Evolutionary conservation across 2,329 filamentous ascomycete genomes (phyloP), one percentile per base, ranked within the genome.

Genomic region (Aspergillus ustus): DNA sequence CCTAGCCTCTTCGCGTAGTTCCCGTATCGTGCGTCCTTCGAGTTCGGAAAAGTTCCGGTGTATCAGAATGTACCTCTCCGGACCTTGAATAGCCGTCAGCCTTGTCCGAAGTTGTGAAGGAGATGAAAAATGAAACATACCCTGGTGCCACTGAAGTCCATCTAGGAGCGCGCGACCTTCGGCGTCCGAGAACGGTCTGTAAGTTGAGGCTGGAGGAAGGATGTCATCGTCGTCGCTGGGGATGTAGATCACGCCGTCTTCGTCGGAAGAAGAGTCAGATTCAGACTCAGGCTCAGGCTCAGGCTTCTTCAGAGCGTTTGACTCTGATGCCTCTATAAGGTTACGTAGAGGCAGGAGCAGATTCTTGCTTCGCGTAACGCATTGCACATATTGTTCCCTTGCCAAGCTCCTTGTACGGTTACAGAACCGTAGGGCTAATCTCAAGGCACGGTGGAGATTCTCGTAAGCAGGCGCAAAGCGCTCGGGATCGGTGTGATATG

Each of bases 11-110:
- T 57, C 52, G n/a, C 66, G 68, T 1, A 69, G 55, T 37, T 69
- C 66, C 4, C 45, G 34, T 29, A 64, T 46, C 11, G 63, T 66
- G n/a, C 67, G 67, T 19, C 61, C 58, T 3, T 50, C 50, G 5
- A 70, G 60, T 37, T 60, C 34, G 25, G 55, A 34, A 53, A 56
- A 72, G 31, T 59, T 56, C 11, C 63, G 49, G 3, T 70, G 46
- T 25, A 75, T 74, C n/a, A 59, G 61, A 51, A 63, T 28, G 50
- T 73, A 76, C 34, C 72, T 72, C 20, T 68, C 62, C 2, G 52
- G 52, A 9, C 64, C 68, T 69, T 25, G 17, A 37, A 46, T 13
- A 58, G 13, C 34, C 37, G 11, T 66, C 7, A 61, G 34, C 22
- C 20, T 49, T n/a, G 22, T 15, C 37, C 20, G 25, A 2, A 37